Evolutionary conservation across 2,329 filamentous ascomycete genomes (phyloP), one percentile per base, ranked within the genome.

Genomic region (Aquanectria penicillioides): DNA sequence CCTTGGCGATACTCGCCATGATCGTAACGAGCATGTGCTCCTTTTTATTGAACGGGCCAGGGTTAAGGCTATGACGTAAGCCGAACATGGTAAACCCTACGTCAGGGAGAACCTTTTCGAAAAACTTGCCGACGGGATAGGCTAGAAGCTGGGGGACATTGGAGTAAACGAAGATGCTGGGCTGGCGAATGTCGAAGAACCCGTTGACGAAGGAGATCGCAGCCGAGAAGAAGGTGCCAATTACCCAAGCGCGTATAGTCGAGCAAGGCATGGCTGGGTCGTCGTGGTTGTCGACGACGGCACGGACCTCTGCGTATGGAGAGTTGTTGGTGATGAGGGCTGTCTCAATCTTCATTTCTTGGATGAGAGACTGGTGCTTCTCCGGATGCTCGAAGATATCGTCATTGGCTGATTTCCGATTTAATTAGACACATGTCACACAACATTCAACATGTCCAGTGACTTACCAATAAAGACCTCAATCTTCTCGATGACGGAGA

Each of bases 1-100:
- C 75, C 65, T 75, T 78, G 25, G 81, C 79, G 59, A 86, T 83
- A 28, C 88, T 88, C 46, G 88, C 83, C 83, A 86, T 86, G 68
- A 86, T 83, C 46, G 82, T 82, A 59, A 87, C 82, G 26, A 88
- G 72, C 78, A 85, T 84, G 69, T 88, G 85, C 67, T 88, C 85
- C 71, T 88, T 88, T 64, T 81, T 81, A 49, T 80, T 83, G 65
- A 88, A 87, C 1, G 78, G 78, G 0, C 84, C 83, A 0, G 84
- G 83, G 62, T 86, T 86, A 5, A 86, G 75, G 5, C 76, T 79
- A 65, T 83, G 80, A n/a, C 77, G 74, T 15, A 76, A 66, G 10
- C 81, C 81, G 50, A 78, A 77, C 7, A 82, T 65, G 3, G 73
- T 82, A 59, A 87, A 75, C 18, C 80, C 79, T 37, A 68, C 71